Base-by-base conservation (phyloP, 2,329 filamentous ascomycete species). In the Sporothrix protearum region DNA sequence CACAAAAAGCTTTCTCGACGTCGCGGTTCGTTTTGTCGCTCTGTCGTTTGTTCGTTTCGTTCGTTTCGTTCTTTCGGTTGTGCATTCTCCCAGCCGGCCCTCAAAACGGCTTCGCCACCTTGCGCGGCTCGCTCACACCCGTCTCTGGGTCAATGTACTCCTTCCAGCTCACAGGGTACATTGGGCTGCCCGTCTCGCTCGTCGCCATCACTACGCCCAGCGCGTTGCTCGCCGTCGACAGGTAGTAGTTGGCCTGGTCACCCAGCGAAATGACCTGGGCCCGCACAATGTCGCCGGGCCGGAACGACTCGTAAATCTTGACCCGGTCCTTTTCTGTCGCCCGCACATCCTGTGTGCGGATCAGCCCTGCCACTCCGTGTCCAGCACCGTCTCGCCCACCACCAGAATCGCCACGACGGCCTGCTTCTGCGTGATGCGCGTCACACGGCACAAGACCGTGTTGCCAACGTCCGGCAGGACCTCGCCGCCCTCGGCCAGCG, bases 281-380 rank as follows among this genome's bases (percentile, higher is more conserved):
- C 68, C 93, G 84, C 68, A 99, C 92, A 75, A 98, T 89, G 83
- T 99, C 96, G 0, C 96, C 96, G 0, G 96, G 94, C 75, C 94
- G 87, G 79, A 98, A 98, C 77, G 91, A 92, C 80, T 97, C 94
- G 75, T 93, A 91, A 74, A 98, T 92, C 79, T 92, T 93, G 57
- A 97, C 93, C 76, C 93, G 92, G 79, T 98, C 96, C 82, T 97
- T 97, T 83, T 99, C 96, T 22, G 96, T 97, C 2, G 94, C 93
- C 71, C 96, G 87, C 45, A 99, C 93, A 79, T 99, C 96, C 82
- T 98, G 95, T 74, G 91, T 89, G 22, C 94, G 87, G 73, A 97
- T 94, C 73, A 96, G 83, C 4, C 92, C 81, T 93, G 91, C 87
- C 94, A 96, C 76, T 94, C 91, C 68, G 93, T 91, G 76, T 92